Evolutionary conservation across 495 filamentous ascomycete genomes (phyloP).

Genomic region (Lichenothelia convexa): DNA sequence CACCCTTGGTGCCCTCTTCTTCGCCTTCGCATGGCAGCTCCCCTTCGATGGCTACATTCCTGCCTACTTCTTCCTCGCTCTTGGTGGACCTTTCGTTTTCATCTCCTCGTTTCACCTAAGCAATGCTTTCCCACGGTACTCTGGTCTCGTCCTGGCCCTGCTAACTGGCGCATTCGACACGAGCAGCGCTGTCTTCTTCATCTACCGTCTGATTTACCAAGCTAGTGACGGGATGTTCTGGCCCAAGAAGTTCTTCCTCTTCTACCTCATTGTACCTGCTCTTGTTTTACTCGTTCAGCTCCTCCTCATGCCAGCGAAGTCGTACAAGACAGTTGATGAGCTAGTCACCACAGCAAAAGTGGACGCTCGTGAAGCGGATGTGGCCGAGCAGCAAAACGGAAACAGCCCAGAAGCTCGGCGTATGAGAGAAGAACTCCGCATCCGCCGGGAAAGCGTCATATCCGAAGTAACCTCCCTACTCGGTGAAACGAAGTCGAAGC

Average conservation of each 20-base stretch:
- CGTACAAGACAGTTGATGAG: slow-evolving; percentile 80
- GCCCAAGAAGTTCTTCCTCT: slow-evolving; percentile 53
- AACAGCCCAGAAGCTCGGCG: slow-evolving; percentile 7
- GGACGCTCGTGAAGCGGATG: slow-evolving; percentile 22
- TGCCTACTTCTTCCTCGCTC: slow-evolving; percentile 63
- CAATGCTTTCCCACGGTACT: slow-evolving; percentile 74
- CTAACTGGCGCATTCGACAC: slow-evolving; percentile 84
- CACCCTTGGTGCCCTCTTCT: slow-evolving; percentile 45
- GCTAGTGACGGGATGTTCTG: slow-evolving; percentile 39
- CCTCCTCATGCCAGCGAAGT: slow-evolving; percentile 55
- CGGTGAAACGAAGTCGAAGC: slow-evolving; percentile 34
- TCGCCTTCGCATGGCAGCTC: slow-evolving; percentile 48
- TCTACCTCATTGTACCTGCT: slow-evolving; percentile 55
- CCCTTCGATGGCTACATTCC: slow-evolving; percentile 57
- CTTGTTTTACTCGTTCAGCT: slow-evolving; percentile 53
- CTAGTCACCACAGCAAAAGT: slow-evolving; percentile 54
- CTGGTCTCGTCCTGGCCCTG: slow-evolving; percentile 67
- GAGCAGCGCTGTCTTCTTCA: slow-evolving; percentile 68
- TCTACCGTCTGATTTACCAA: slow-evolving; percentile 65
- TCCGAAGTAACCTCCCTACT: slow-evolving; percentile 59
- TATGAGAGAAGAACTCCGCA: slow-evolving; percentile 35
- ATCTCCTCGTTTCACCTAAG: slow-evolving; percentile 86
- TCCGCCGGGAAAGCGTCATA: slow-evolving; percentile 48
- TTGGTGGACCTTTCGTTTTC: slow-evolving; percentile 81
- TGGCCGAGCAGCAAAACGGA: slow-evolving; percentile 26